Evolutionary conservation across 179 eudicot species (phyloP).

Genomic region (Nepenthes alata): DNA sequence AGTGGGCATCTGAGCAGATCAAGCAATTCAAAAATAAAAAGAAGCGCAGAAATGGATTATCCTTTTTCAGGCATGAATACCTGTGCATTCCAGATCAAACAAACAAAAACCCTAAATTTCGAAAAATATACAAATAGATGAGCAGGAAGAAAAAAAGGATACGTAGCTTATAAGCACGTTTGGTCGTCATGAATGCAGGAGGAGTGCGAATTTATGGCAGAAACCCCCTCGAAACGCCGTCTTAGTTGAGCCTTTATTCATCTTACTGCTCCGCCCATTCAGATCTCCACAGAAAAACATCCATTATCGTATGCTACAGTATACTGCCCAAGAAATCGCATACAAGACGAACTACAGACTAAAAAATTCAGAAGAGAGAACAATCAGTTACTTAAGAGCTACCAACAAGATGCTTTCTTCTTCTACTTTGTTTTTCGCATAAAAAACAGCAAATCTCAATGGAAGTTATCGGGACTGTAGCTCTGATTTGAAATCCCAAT

Average conservation of each 20-base stretch:
- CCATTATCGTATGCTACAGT: not conserved
- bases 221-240: conserved; percentile 1
- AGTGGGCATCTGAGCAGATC: too few species aligned
- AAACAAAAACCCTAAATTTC: not conserved
- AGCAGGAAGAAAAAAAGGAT: conserved; percentile 36
- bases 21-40: too few species aligned
- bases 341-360: not conserved
- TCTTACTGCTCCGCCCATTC: conserved; percentile 13
- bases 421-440: too few species aligned
- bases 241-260: conserved; percentile 1
- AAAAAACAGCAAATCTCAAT: not conserved
- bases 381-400: not conserved
- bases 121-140: not conserved
- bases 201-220: not conserved
- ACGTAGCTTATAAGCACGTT: conserved; percentile 99
- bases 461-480: not conserved
- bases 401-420: too few species aligned
- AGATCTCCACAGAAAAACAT: conserved; percentile 19
- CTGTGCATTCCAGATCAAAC: conserved; percentile 2
- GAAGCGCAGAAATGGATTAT: too few species aligned
- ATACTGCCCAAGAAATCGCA: not conserved
- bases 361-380: not conserved
- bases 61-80: too few species aligned
- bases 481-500: not conserved
- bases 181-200: conserved; percentile 42